Evolutionary conservation across 2,329 filamentous ascomycete genomes (phyloP), one percentile per base, ranked within the genome.

Genomic region (Didymella lethalis): DNA sequence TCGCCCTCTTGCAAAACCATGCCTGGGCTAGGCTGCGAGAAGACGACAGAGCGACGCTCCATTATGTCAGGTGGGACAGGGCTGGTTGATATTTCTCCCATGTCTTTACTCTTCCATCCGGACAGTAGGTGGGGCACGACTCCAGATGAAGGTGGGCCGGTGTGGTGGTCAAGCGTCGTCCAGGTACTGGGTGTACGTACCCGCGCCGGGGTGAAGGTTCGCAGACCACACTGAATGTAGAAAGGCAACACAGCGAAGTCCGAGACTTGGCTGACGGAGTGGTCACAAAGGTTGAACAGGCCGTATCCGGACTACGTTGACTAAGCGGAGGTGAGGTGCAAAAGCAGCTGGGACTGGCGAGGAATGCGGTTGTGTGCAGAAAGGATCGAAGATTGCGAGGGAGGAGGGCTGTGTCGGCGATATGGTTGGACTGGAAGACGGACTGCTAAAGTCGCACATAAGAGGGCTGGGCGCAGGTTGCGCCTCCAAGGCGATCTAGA

Each of bases 1-100:
- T 82, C 76, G 45, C 79, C 80, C 54, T 74, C 67, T 60, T 83
- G 81, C 25, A 79, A 69, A 34, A 82, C 77, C 58, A 78, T 68
- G 51, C 79, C 80, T 45, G 79, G 77, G 53, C 72, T 63, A 26
- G 78, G 67, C 38, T 70, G 70, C 16, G 79, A 74, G 54, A 82
- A 69, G 61, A 79, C 81, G 54, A 82, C 66, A 5, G 80, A 77
- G 59, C 77, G 70, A 48, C 80, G 77, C 60, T 78, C 77, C 67
- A 77, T 65, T 72, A 77, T 73, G 64, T 78, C 75, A 47, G 75
- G 76, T 52, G 76, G 75, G 36, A 72, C 69, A 50, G 62, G 62
- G 59, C 67, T 71, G 54, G 62, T 59, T 49, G 65, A 67, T 55
- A 66, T 57, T 61, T 70, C 67, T 62, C 64, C 70, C 75, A 76